A percentile compares a stretch with the other conserved stretches of the same genome.
Evolutionary conservation across 345 rosid species (phyloP).

Genomic region (Hypericum androsaemum): DNA sequence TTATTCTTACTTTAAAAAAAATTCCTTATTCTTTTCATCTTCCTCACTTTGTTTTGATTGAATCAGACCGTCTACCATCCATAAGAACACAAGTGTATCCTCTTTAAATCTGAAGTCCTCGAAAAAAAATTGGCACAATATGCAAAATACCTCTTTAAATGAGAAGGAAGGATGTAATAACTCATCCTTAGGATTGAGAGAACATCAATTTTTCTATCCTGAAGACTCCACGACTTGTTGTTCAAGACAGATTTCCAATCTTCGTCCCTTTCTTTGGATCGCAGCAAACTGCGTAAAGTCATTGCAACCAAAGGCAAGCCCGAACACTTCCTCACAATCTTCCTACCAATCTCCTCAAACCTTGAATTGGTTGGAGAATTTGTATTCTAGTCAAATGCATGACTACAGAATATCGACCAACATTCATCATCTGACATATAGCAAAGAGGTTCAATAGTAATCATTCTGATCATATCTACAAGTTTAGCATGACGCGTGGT

Average conservation of each 20-base stretch:
- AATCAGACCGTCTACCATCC: constrained; percentile 1
- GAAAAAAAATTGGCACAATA: not conserved
- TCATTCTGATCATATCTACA: not conserved
- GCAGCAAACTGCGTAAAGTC: no score
- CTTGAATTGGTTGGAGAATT: not conserved
- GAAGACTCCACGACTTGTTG: not conserved
- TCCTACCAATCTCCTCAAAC: no score
- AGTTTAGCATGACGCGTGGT: not conserved
- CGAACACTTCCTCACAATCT: no score
- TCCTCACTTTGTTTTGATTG: no score
- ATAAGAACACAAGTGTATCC: not conserved
- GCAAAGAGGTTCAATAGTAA: not conserved
- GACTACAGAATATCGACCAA: no score
- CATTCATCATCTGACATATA: not conserved
- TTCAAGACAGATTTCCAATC: not conserved
- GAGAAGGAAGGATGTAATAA: constrained; percentile 1
- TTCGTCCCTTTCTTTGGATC: not conserved
- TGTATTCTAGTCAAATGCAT: constrained; percentile 3
- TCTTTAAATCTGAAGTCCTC: not conserved
- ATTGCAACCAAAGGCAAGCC: no score
- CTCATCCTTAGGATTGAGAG: not conserved
- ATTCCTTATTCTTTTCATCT: no score
- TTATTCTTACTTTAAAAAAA: no score
- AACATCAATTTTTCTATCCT: not conserved
- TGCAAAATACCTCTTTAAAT: no score